Evolutionary conservation across 345 rosid genomes (phyloP), one percentile per base, ranked within the genome.

Genomic region (Trapa bicornis): DNA sequence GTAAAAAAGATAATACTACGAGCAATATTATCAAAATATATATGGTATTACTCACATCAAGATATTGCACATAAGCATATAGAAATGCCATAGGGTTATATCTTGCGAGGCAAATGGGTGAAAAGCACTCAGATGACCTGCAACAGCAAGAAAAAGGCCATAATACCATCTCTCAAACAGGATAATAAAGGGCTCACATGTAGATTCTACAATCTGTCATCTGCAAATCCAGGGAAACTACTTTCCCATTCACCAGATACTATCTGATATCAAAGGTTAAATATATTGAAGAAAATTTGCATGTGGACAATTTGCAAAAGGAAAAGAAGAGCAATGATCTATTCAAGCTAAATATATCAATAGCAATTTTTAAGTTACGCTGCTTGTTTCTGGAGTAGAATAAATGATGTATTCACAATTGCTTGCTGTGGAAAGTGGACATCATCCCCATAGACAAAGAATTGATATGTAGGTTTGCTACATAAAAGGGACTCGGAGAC

Each of bases 81-180:
- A 95, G 76, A 82, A 95, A 95, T 35, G 98, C 93, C 85, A 81
- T 81, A 61, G 99, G 88, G 74, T 95, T 95, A 77, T 95, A 95
- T 86, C 97, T 85, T 56, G 98, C 98, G 61, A 95, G 79, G 83
- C 99, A 95, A 78, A 91, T 95, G 73, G 99, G 99, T 17, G 96
- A 95, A 75, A 95, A 95, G 64, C 91, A 89, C 74, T 95, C 99
- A 64, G 99, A 91, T 53, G 94, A 91, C 85, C 99, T 91, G 98
- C 83, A 66, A 70, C 65, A 65, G 36, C 67, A 53, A 65, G 3
- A 14, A 62, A 37, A 32, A 69, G 47, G 41, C 56, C 17, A 64
- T 47, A 36, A 62, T 32, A 47, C 1, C 39, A 14, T 36, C 35
- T 57, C 61, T 5, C 11, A 58, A 35, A 58, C 38, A 33, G 35